A percentile compares a stretch with the other conserved stretches of the same genome.
Conservation (phyloP, 208 protist genomes). For the Leishmania braziliensis region DNA sequence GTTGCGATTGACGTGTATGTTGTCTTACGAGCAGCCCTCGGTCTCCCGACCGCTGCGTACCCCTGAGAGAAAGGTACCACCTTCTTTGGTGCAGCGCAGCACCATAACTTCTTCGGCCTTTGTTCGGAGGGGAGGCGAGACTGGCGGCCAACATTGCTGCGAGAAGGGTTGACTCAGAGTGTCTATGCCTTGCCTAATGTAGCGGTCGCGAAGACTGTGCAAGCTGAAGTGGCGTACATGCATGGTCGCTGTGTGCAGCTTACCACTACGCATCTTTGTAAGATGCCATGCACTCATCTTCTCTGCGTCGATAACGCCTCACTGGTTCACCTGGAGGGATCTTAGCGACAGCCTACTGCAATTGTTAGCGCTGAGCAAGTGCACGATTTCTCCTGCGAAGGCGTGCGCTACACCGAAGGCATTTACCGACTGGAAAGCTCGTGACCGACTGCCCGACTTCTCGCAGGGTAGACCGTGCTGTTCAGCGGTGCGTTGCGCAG, state of each 20-base stretch:
- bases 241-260: slow-evolving; percentile 70
- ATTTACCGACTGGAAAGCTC: slow-evolving; percentile 13
- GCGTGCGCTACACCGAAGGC: slow-evolving; percentile 25
- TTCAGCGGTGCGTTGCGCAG: slow-evolving; percentile 2
- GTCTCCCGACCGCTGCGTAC: neutral
- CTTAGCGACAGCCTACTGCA: neutral
- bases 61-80: neutral
- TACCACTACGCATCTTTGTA: neutral
- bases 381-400: slow-evolving; percentile 23
- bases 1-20: slow-evolving; percentile 27
- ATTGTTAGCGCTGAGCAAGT: slow-evolving; percentile 23
- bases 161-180: slow-evolving; percentile 20
- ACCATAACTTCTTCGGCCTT: neutral
- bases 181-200: slow-evolving; percentile 7
- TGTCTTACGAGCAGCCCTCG: neutral
- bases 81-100: neutral
- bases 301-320: slow-evolving; percentile 9
- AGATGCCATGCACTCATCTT: slow-evolving; percentile 19
- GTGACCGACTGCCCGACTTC: slow-evolving; percentile 8
- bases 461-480: slow-evolving; percentile 21
- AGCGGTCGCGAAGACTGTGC: slow-evolving; percentile 35
- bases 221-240: slow-evolving; percentile 63
- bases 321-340: neutral
- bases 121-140: neutral
- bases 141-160: slow-evolving; percentile 4